Evolutionary conservation across 2,329 filamentous ascomycete species (phyloP).

Genomic region (Metarhizium guizhouense): DNA sequence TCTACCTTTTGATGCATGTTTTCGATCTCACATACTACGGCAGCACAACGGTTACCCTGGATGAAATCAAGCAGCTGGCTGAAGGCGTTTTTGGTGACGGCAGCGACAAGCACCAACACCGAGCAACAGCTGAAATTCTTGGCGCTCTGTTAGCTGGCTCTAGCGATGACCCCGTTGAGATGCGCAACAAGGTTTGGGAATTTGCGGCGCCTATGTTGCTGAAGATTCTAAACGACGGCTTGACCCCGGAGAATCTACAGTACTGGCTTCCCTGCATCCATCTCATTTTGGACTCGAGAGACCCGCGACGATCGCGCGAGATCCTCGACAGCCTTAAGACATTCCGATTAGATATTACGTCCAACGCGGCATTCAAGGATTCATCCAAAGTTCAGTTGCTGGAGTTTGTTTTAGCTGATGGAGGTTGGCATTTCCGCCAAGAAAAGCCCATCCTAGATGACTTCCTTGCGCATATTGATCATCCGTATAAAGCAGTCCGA

Average conservation of each 20-base stretch:
- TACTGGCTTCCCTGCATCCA: slow-evolving; percentile 97
- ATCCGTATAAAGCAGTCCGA: slow-evolving; percentile 94
- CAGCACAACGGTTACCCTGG: slow-evolving; percentile 67
- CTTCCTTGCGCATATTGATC: slow-evolving; percentile 85
- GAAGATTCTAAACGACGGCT: slow-evolving; percentile 76
- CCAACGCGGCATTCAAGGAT: slow-evolving; percentile 97
- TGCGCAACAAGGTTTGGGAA: slow-evolving; percentile 71
- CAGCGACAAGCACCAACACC: slow-evolving; percentile 94
- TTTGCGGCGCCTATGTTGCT: slow-evolving; percentile 86
- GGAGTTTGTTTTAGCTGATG: slow-evolving; percentile 77
- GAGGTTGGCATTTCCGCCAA: slow-evolving; percentile 92
- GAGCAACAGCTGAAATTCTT: slow-evolving; percentile 88
- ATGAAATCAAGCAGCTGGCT: slow-evolving; percentile 79
- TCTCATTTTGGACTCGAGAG: slow-evolving; percentile 77
- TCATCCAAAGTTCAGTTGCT: slow-evolving; percentile 91
- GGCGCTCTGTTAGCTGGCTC: slow-evolving; percentile 76
- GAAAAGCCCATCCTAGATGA: slow-evolving; percentile 82
- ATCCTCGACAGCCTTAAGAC: slow-evolving; percentile 73
- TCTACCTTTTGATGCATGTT: slow-evolving; percentile 77
- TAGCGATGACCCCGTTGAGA: slow-evolving; percentile 64
- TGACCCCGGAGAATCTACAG: slow-evolving; percentile 87
- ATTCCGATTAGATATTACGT: slow-evolving; percentile 87
- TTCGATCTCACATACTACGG: slow-evolving; percentile 85
- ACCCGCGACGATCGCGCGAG: slow-evolving; percentile 80
- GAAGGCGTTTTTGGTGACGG: slow-evolving; percentile 79